Percentiles rank a stretch among this genome's conserved stretches.
Conservation (phyloP, 768 basidiomycete species). For the Boletellus ananas region DNA sequence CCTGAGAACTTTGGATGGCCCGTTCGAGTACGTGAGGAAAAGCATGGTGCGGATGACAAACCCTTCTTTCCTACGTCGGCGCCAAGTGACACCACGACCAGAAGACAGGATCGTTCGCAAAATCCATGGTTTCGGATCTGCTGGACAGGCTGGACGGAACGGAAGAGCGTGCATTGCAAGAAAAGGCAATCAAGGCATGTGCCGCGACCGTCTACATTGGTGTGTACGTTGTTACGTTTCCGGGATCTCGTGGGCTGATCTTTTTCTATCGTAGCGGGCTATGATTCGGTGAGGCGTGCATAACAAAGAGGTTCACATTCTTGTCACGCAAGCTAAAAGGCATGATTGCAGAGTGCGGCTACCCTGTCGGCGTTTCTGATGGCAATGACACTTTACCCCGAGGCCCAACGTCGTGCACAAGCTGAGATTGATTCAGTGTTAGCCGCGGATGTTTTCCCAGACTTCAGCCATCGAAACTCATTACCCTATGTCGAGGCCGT, state of each 20-base stretch:
- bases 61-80: background rate
- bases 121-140: slow-evolving; percentile 30
- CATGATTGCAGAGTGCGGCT: slow-evolving; percentile 17
- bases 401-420: slow-evolving; percentile 28
- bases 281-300: slow-evolving; percentile 20
- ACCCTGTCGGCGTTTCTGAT: slow-evolving; percentile 25
- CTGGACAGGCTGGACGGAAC: slow-evolving; percentile 15
- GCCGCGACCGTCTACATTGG: slow-evolving; percentile 32
- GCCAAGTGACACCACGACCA: slow-evolving; percentile 8
- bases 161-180: slow-evolving; percentile 12
- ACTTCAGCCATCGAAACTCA: slow-evolving; percentile 24
- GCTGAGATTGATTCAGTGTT: slow-evolving; percentile 28
- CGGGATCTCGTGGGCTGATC: background rate
- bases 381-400: slow-evolving; percentile 30
- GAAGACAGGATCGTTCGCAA: slow-evolving; percentile 21
- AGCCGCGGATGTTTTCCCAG: slow-evolving; percentile 14
- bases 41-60: slow-evolving; percentile 19
- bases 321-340: background rate
- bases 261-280: slow-evolving; percentile 19
- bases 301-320: background rate
- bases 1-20: slow-evolving; percentile 19
- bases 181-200: slow-evolving; percentile 25
- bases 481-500: slow-evolving; percentile 30
- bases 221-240: slow-evolving; percentile 3
- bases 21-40: slow-evolving; percentile 27